Evolutionary conservation across 306 rosid species (phyloP).

Genomic region (Parietaria judaica): DNA sequence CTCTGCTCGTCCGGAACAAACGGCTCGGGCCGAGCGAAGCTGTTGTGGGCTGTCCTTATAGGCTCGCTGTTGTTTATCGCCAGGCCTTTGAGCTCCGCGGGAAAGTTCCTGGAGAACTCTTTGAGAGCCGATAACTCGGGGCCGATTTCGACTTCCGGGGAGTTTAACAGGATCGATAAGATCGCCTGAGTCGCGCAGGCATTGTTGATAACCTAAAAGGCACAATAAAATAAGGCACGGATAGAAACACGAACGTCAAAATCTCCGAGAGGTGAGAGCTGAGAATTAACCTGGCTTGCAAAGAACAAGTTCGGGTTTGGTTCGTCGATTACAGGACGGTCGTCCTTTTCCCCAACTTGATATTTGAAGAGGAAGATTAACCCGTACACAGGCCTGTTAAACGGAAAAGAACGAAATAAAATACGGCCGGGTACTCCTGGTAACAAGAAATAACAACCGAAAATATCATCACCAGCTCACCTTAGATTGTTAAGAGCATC

Average conservation of each 20-base stretch:
- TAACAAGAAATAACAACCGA: constrained; percentile 1
- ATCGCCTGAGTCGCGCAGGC: constrained; percentile 99
- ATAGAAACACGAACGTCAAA: too few relatives aligned
- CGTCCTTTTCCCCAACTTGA: constrained; percentile 97
- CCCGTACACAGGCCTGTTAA: constrained; percentile 86
- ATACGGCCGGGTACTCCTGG: constrained; percentile 13
- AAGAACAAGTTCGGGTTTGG: constrained; percentile 93
- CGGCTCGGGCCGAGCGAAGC: constrained; percentile 97
- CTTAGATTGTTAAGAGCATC: constrained; percentile 78
- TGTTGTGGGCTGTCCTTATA: constrained; percentile 86
- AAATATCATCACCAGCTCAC: constrained; percentile 26
- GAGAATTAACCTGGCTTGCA: constrained; percentile 79
- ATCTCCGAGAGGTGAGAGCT: too few relatives aligned
- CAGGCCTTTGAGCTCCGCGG: constrained; percentile 92
- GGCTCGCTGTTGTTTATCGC: constrained; percentile 95
- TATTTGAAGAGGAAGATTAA: constrained; percentile 97
- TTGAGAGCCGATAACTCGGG: constrained; percentile 79
- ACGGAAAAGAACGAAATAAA: not conserved
- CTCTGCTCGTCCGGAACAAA: constrained; percentile 91
- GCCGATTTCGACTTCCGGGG: constrained; percentile 74
- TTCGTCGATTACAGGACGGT: constrained; percentile 77
- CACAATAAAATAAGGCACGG: constrained; percentile 14
- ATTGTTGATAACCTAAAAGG: constrained; percentile 75
- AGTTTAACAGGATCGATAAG: constrained; percentile 90
- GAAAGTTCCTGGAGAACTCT: constrained; percentile 87